Evolutionary conservation across 2,329 filamentous ascomycete genomes (phyloP).

Genomic region (Aspergillus japonicus): DNA sequence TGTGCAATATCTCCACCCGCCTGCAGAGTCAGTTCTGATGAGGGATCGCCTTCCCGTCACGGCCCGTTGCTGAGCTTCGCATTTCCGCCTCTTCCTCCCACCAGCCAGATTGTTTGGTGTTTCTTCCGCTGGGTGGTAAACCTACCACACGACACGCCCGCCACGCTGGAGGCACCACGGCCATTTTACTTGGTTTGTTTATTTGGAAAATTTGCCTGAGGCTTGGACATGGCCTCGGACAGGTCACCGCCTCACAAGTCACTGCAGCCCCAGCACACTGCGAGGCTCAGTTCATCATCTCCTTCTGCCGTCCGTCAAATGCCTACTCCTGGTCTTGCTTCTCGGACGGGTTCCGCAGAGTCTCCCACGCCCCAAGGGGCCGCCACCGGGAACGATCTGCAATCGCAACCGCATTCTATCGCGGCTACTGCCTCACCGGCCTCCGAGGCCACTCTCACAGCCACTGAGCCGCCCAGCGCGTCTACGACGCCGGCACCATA

Average conservation of each 20-base stretch:
- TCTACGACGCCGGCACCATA: conserved; percentile 67
- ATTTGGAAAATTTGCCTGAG: conserved; percentile 23
- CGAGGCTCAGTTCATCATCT: conserved; percentile 27
- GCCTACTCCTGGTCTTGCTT: conserved; percentile 38
- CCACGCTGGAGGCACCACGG: conserved; percentile 21
- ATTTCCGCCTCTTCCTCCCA: conserved; percentile 17
- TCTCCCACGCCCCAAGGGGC: conserved; percentile 20
- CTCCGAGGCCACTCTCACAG: conserved; percentile 33
- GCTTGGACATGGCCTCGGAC: conserved; percentile 33
- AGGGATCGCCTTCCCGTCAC: conserved; percentile 26
- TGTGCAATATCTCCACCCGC: conserved; percentile 15
- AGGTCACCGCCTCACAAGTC: conserved; percentile 29
- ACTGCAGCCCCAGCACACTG: conserved; percentile 24
- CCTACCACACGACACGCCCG: conserved; percentile 13
- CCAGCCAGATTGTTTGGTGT: conserved; percentile 20
- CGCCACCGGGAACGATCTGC: conserved; percentile 35
- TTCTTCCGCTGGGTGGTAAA: conserved; percentile 11
- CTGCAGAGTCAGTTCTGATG: conserved; percentile 21
- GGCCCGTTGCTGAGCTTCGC: conserved; percentile 27
- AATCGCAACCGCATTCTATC: conserved; percentile 45
- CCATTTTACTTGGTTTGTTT: conserved; percentile 12
- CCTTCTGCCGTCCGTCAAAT: conserved; percentile 19
- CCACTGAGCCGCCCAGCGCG: conserved; percentile 37
- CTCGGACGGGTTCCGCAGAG: conserved; percentile 23
- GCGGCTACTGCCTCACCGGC: conserved; percentile 42